Base-by-base conservation (phyloP, 2,329 filamentous ascomycete genomes). In the Penicillium fuscoglaucum region DNA sequence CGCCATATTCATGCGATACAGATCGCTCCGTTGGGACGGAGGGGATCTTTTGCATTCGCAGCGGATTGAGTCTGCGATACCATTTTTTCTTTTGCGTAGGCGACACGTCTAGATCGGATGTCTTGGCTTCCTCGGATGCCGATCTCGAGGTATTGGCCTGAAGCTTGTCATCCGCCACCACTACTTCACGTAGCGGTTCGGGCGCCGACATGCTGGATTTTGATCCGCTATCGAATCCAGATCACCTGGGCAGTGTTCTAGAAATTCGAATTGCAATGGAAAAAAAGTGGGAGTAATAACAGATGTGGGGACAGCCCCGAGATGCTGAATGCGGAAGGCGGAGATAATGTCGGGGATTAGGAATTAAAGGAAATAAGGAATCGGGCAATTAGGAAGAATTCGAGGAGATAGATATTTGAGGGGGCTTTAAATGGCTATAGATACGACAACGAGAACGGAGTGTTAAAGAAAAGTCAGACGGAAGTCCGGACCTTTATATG, bases 1-100 rank as follows among this genome's bases (percentile, higher is more conserved):
- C 93, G 4, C 79, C 81, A 71, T 91, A 82, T 76, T 97, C 93
- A 61, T 83, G 84, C 6, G 86, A 92, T 0, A 81, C 74, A 10
- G 69, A 69, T 31, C 84, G 76, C 65, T 82, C 76, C 28, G 81
- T 72, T 1, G 85, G 85, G 2, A 87, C 73, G 2, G 84, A 82
- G n/a, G 85, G 84, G 40, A 76, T 76, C 19, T 73, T 71, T 45
- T 80, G 80, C 60, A 76, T 74, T 70, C 78, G 74, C 19, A 81
- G 59, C 12, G 79, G 79, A 57, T 81, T 80, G 50, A 79, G 61
- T 44, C 65, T 72, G 55, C 68, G 68, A 63, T 76, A 70, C 78
- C 78, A 80, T 69, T 62, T 66, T 29, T 55, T 61, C 52, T 63
- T 62, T 13, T 21, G 49, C 5, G 9, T 3, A 19, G 37, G 31